Conservation (phyloP, 2,329 filamentous ascomycete genomes). For the Trichoderma semiorbis region DNA sequence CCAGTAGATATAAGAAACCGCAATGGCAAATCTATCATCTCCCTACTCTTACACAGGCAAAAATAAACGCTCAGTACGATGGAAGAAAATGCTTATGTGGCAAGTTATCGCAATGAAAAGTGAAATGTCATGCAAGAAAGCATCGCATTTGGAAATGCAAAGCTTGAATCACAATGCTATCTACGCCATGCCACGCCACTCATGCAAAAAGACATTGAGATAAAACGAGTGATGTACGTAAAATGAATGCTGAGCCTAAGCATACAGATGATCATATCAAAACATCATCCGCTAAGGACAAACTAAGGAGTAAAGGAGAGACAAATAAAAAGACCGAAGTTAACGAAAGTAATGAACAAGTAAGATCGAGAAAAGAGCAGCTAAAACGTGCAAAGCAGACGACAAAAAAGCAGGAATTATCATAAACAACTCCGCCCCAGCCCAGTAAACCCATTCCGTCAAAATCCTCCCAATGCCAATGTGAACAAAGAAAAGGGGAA, state of each 20-base stretch:
- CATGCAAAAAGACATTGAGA: background rate
- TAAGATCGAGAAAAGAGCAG: background rate
- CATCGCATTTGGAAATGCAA: background rate
- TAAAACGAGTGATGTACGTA: background rate
- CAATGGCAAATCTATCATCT: background rate
- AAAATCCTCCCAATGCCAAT: background rate
- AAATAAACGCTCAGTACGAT: background rate
- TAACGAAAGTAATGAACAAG: background rate
- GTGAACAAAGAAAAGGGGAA: background rate
- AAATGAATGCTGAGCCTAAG: conserved; percentile 1
- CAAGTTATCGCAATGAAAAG: background rate
- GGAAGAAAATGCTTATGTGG: background rate
- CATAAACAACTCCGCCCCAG: conserved; percentile 7
- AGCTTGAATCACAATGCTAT: background rate
- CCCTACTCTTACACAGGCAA: background rate
- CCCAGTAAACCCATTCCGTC: background rate
- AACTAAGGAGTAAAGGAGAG: background rate
- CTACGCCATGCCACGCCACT: background rate
- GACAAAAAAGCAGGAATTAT: background rate
- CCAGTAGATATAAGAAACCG: background rate
- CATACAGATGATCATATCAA: background rate
- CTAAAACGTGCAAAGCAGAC: background rate
- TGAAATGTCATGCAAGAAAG: background rate
- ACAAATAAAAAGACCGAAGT: background rate
- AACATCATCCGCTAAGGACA: background rate